These are phyloP conservation scores for Dryadomyces sulphureus DNA, from an alignment of 2,329 filamentous ascomycete genomes.

Conservation along the genomic window DNA sequence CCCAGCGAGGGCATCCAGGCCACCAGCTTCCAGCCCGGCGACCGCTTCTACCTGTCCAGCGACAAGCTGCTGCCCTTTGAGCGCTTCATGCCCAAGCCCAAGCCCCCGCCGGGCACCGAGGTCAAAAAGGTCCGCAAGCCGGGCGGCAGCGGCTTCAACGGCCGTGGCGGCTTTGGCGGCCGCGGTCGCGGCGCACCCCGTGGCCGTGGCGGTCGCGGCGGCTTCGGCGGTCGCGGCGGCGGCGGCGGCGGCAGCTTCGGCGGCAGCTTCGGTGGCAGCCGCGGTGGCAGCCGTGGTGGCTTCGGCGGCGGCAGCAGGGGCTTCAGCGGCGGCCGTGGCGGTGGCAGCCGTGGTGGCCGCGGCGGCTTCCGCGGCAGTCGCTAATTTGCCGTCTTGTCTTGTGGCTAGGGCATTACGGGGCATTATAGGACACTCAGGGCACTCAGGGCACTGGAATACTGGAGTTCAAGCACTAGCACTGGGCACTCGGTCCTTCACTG, in stretches of 20 bases:
- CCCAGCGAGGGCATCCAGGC: slow-evolving; percentile 93
- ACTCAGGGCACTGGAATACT: no score
- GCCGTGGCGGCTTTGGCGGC: slow-evolving; percentile 12
- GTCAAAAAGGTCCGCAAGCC: slow-evolving; percentile 40
- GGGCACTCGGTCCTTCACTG: no score
- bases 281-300: slow-evolving; percentile 12
- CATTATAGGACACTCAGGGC: no score
- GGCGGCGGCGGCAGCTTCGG: slow-evolving; percentile 20
- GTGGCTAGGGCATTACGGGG: no score
- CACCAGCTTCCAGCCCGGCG: slow-evolving; percentile 83
- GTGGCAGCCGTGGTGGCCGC: slow-evolving; percentile 2
- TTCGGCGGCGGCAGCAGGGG: slow-evolving; percentile 16
- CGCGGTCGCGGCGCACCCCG: slow-evolving; percentile 16
- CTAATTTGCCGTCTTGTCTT: no score
- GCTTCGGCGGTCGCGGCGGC: slow-evolving; percentile 14
- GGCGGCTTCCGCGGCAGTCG: slow-evolving; percentile 3
- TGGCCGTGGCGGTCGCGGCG: slow-evolving; percentile 13
- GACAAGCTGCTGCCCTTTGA: slow-evolving; percentile 93
- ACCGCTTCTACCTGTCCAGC: slow-evolving; percentile 91
- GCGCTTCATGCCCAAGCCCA: slow-evolving; percentile 92
- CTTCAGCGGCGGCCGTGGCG: slow-evolving; percentile 4
- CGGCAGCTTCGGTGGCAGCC: slow-evolving; percentile 16
- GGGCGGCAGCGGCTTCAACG: slow-evolving; percentile 28
- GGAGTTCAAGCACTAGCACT: no score
- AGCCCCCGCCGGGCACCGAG: slow-evolving; percentile 50